Base-by-base conservation (phyloP, 2,329 filamentous ascomycete species). In the Hypoxylon sp. region DNA sequence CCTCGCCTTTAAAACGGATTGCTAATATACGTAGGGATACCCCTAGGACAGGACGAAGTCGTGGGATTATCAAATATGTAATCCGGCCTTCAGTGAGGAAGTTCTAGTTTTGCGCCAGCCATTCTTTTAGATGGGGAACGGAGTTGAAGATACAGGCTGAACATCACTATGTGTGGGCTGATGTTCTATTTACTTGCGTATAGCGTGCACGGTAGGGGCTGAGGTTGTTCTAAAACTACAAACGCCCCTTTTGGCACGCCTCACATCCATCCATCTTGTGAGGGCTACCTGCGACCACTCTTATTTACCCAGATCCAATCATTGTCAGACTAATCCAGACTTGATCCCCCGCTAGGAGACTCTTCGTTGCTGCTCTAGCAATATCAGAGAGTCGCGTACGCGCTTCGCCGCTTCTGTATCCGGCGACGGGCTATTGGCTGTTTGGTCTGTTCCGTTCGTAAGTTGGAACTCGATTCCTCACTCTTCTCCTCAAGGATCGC, bases 331-430 rank as follows among this genome's bases (percentile, higher is more conserved):
- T n/a, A 38, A 45, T 23, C 10, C 13, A 38, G 7, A 30, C 11
- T n/a, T 9, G 2, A 32, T 14, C 7, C 32, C 14, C 34, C 30
- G 14, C 34, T 36, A 59, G 23, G 50, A 30, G 1, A 25, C 14
- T 25, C 50, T 53, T 23, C 62, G 67, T 2, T 65, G 36, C 3
- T 46, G 5, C 36, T 67, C 65, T 14, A 70, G 30, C 25, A 69
- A n/a, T 6, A 56, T 49, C 32, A 70, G 46, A 13, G 70, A 72
- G 17, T 65, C 28, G 3, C 70, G 65, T 6, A 72, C 21, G 23
- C 58, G 32, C 25, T 63, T 43, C 19, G 56, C 51, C 19, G 60
- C 68, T 17, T 38, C 51, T 6, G 3, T 28, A 6, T 45, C 60
- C 17, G 63, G 65, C 2, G 63, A 65, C 5, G 59, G 58, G 38